These are phyloP conservation scores for Colletotrichum orbiculare DNA, from an alignment of 2,329 filamentous ascomycete species.

Conservation along the genomic window DNA sequence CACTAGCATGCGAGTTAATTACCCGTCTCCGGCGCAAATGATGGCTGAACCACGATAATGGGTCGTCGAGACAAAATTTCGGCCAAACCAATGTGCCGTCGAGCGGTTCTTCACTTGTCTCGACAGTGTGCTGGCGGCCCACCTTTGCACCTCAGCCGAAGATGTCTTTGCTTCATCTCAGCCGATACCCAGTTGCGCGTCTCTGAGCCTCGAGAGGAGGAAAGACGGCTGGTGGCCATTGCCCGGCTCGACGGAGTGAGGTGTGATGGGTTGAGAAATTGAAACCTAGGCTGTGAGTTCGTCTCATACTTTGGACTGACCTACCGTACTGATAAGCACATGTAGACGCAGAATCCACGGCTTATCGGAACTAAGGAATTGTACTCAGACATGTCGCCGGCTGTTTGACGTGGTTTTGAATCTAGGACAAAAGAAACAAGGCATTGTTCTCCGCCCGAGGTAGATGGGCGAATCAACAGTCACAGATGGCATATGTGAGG, in stretches of 20 bases:
- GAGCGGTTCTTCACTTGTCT: too few species aligned
- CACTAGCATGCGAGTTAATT: conserved; percentile 1
- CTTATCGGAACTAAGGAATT: background rate
- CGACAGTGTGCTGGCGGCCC: too few species aligned
- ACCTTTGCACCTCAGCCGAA: background rate
- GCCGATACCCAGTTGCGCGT: conserved; percentile 4
- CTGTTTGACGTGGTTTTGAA: conserved; percentile 15
- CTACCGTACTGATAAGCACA: background rate
- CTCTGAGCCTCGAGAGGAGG: background rate
- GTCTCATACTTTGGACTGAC: too few species aligned
- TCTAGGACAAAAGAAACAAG: conserved; percentile 17
- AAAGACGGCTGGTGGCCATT: background rate
- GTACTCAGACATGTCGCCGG: conserved; percentile 19
- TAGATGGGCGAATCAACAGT: background rate
- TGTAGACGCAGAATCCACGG: conserved; percentile 1
- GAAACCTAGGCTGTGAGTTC: too few species aligned
- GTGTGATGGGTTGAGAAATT: too few species aligned
- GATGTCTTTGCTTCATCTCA: conserved; percentile 28
- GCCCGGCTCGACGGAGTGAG: too few species aligned
- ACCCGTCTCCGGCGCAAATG: conserved; percentile 14
- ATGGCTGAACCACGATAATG: conserved; percentile 14
- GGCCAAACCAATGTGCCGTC: conserved; percentile 6
- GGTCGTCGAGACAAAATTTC: conserved; percentile 3
- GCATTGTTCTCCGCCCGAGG: conserved; percentile 11
- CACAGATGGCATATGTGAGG: background rate